Evolutionary conservation across 306 rosid genomes (phyloP).

Genomic region (Begonia peltatifolia): DNA sequence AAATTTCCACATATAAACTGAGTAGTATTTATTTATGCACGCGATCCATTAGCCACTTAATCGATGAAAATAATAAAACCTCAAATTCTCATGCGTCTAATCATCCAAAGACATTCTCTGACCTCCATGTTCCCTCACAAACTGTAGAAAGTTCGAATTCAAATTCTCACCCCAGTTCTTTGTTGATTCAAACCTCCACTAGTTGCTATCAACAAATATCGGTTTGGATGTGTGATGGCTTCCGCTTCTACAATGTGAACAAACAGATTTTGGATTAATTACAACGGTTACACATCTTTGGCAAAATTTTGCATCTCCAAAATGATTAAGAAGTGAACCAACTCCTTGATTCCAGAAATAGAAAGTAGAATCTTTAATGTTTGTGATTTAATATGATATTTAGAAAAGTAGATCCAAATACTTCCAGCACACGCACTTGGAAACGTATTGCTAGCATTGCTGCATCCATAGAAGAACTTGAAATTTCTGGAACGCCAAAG

Average conservation of each 20-base stretch:
- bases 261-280: background rate
- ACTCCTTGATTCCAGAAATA: background rate
- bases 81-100: no score
- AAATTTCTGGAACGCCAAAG: background rate
- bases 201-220: conserved; percentile 1
- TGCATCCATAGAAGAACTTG: conserved; percentile 2
- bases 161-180: background rate
- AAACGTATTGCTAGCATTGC: conserved; percentile 1
- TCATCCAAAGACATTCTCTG: background rate
- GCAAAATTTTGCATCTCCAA: background rate
- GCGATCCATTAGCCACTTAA: background rate
- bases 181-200: conserved; percentile 3
- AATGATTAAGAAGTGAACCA: background rate
- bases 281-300: background rate
- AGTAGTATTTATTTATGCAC: background rate
- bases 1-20: background rate
- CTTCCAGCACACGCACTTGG: background rate
- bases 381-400: background rate
- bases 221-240: background rate
- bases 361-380: background rate
- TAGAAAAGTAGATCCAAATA: background rate
- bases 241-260: background rate
- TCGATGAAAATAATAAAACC: background rate
- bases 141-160: background rate
- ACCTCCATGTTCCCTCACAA: background rate